These are phyloP conservation scores for Cutaneotrichosporon dermatis DNA, from an alignment of 1,284 basidiomycete genomes.

Conservation along the genomic window DNA sequence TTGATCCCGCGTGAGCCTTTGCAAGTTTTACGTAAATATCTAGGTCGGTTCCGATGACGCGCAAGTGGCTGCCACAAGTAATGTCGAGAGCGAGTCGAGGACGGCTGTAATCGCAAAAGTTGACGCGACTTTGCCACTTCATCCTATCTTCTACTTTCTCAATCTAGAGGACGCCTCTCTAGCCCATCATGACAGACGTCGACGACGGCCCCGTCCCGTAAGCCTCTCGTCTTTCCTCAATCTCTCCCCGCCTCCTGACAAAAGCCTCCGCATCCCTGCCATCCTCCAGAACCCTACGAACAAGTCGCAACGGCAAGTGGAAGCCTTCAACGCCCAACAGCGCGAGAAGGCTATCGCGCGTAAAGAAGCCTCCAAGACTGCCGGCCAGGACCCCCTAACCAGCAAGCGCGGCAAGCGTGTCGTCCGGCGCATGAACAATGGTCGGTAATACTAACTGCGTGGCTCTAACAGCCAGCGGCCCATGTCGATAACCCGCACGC, in stretches of 20 bases:
- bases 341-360: constrained; percentile 38
- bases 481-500: constrained; percentile 45
- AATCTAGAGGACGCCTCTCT: too few species aligned
- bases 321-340: constrained; percentile 46
- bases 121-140: too few species aligned
- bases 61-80: too few species aligned
- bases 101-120: too few species aligned
- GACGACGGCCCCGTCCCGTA: constrained; percentile 11
- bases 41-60: too few species aligned
- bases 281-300: constrained; percentile 46
- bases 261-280: constrained; percentile 42
- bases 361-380: constrained; percentile 10
- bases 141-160: too few species aligned
- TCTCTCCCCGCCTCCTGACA: background rate
- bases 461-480: constrained; percentile 24
- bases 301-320: constrained; percentile 32
- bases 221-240: background rate
- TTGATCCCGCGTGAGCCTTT: too few species aligned
- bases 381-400: background rate
- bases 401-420: constrained; percentile 36
- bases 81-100: too few species aligned
- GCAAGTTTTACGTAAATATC: too few species aligned
- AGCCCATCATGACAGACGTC: constrained; percentile 2
- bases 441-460: constrained; percentile 17
- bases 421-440: constrained; percentile 44